Evolutionary conservation across 1,284 basidiomycete genomes (phyloP).

Genomic region (Coriolopsis trogii): DNA sequence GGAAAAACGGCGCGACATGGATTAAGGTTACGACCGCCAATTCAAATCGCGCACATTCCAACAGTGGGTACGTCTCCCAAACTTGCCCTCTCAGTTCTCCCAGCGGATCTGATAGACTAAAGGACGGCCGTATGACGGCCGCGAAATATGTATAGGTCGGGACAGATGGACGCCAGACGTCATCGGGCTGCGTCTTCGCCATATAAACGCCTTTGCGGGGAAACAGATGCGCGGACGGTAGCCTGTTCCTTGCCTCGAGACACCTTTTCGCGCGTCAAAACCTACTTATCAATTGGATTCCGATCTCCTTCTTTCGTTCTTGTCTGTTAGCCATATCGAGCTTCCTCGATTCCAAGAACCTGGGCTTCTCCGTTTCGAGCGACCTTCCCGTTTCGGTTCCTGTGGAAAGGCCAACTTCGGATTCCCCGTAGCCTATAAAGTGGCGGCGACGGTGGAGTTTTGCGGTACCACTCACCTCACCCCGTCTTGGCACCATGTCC

Average conservation of each 20-base stretch:
- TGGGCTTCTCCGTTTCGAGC: slow-evolving; percentile 29
- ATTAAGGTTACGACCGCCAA: slow-evolving; percentile 24
- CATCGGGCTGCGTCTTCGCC: slow-evolving; percentile 7
- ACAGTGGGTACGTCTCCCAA: slow-evolving; percentile 19
- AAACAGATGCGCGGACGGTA: slow-evolving; percentile 2
- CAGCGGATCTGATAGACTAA: slow-evolving; percentile 24
- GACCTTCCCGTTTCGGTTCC: slow-evolving; percentile 32
- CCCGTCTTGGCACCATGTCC: slow-evolving; percentile 20
- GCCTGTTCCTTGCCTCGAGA: slow-evolving; percentile 16
- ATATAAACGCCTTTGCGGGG: slow-evolving; percentile 12
- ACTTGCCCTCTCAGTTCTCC: slow-evolving; percentile 8
- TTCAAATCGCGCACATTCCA: slow-evolving; percentile 18
- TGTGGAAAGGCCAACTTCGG: slow-evolving; percentile 27
- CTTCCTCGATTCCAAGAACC: slow-evolving; percentile 24
- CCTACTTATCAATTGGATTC: slow-evolving; percentile 20
- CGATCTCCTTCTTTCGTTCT: slow-evolving; percentile 24
- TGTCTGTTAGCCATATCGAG: slow-evolving; percentile 21
- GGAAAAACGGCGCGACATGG: slow-evolving; percentile 15
- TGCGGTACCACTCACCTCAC: slow-evolving; percentile 19
- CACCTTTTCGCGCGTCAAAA: slow-evolving; percentile 25
- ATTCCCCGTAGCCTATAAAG: slow-evolving; percentile 33
- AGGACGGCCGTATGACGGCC: slow-evolving; percentile 10
- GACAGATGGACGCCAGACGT: slow-evolving; percentile 18
- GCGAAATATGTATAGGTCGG: slow-evolving; percentile 1
- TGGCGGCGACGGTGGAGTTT: slow-evolving; percentile 22